A percentile compares a stretch with the other conserved stretches of the same genome.
Conservation (phyloP, 768 basidiomycete species). For the Boletus edulis region DNA sequence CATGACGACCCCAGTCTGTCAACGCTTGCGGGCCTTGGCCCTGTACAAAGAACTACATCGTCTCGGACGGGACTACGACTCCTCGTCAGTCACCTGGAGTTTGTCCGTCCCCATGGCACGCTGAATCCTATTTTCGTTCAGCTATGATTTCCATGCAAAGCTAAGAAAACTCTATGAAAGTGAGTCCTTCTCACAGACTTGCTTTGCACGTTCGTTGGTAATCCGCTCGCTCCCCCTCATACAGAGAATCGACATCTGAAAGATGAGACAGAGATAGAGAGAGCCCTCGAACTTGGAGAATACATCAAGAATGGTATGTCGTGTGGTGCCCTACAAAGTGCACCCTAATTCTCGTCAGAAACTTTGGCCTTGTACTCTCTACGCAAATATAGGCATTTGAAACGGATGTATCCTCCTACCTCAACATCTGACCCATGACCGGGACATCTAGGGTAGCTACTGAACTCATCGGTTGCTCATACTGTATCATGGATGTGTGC, state of each 20-base stretch:
- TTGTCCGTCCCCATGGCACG: conserved; percentile 8
- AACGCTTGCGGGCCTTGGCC: conserved; percentile 60
- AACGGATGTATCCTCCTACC: conserved; percentile 60
- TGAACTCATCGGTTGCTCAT: too few species aligned
- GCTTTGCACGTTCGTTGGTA: background rate
- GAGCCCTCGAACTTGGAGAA: conserved; percentile 69
- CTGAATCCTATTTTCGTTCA: conserved; percentile 28
- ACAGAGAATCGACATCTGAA: conserved; percentile 67
- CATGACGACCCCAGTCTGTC: conserved; percentile 50
- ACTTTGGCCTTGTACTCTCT: conserved; percentile 80
- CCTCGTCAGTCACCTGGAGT: conserved; percentile 50
- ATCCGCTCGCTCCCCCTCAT: background rate
- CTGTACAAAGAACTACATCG: conserved; percentile 83
- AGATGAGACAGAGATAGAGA: conserved; percentile 71
- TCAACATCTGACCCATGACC: conserved; percentile 10
- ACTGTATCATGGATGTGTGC: too few species aligned
- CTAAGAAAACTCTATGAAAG: conserved; percentile 74
- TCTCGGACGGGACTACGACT: conserved; percentile 80
- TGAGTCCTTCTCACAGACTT: conserved; percentile 31
- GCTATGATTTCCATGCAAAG: conserved; percentile 77
- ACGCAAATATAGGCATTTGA: conserved; percentile 80
- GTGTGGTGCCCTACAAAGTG: background rate
- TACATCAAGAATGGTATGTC: conserved; percentile 81
- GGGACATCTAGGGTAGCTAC: too few species aligned
- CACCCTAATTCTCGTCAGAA: conserved; percentile 43